Conservation (phyloP, 2,329 filamentous ascomycete genomes). For the Penicillium sp. region DNA sequence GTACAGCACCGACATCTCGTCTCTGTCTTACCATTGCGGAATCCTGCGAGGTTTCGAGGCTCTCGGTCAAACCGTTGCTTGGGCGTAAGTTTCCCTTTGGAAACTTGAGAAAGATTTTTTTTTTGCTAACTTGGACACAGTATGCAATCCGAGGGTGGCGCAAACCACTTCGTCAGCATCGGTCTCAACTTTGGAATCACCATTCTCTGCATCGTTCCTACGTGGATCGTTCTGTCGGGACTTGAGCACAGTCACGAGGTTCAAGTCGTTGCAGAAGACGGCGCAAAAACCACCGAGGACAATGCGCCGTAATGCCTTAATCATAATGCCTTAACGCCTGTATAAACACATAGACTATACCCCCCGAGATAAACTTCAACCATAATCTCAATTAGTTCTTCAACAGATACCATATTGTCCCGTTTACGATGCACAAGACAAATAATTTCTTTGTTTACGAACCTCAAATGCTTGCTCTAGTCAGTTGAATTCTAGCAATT, state of each 20-base stretch:
- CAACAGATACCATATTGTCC: neutral
- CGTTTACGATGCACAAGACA: neutral
- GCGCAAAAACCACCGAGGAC: neutral
- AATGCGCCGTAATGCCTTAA: neutral
- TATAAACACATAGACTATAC: neutral
- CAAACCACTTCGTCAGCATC: constrained; percentile 27
- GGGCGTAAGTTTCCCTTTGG: constrained; percentile 12
- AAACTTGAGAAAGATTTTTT: neutral
- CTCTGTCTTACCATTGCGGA: constrained; percentile 25
- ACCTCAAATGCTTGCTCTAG: neutral
- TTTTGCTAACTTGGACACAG: constrained; percentile 1
- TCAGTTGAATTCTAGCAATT: neutral
- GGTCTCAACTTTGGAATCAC: constrained; percentile 27
- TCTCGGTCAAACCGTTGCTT: constrained; percentile 25
- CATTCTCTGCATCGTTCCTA: constrained; percentile 20
- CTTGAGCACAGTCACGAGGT: constrained; percentile 26
- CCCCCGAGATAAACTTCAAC: neutral
- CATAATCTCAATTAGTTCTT: neutral
- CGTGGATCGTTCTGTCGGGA: constrained; percentile 24
- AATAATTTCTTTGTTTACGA: neutral
- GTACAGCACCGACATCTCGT: constrained; percentile 25
- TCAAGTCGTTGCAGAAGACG: constrained; percentile 19
- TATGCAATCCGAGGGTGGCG: constrained; percentile 23
- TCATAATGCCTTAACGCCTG: neutral
- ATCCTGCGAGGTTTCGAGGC: constrained; percentile 26